These are phyloP conservation scores for Astrocystis sublimbata DNA, from an alignment of 495 filamentous ascomycete species.

Conservation along the genomic window DNA sequence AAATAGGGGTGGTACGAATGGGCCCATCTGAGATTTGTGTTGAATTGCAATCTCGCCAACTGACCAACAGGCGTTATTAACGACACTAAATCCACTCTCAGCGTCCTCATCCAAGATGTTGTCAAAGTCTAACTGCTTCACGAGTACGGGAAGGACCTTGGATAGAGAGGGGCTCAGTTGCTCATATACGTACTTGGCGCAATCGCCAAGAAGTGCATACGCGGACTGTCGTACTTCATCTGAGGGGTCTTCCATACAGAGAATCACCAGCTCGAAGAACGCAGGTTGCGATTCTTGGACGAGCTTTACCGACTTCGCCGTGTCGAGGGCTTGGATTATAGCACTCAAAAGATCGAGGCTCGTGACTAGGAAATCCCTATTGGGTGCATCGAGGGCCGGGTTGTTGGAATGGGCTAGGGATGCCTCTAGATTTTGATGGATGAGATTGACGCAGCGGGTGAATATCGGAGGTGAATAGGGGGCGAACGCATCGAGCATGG, in stretches of 20 bases:
- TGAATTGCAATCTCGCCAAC: slow-evolving; percentile 90
- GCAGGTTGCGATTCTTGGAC: slow-evolving; percentile 71
- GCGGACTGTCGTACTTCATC: slow-evolving; percentile 96
- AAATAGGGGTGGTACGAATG: slow-evolving; percentile 76
- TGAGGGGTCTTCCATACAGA: slow-evolving; percentile 90
- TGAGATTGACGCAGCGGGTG: slow-evolving; percentile 81
- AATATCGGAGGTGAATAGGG: slow-evolving; percentile 85
- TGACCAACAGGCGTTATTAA: slow-evolving; percentile 99
- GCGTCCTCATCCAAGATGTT: slow-evolving; percentile 71
- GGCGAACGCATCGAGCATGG: slow-evolving; percentile 78
- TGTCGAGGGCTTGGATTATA: slow-evolving; percentile 88
- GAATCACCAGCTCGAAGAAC: slow-evolving; percentile 86
- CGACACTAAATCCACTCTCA: slow-evolving; percentile 78
- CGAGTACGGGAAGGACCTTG: slow-evolving; percentile 72
- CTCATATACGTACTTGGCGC: slow-evolving; percentile 90
- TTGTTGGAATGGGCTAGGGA: slow-evolving; percentile 64
- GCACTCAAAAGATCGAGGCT: slow-evolving; percentile 93
- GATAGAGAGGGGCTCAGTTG: slow-evolving; percentile 76
- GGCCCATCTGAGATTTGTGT: slow-evolving; percentile 67
- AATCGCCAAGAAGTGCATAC: slow-evolving; percentile 94
- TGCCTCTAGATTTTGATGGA: slow-evolving; percentile 84
- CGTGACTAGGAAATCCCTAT: slow-evolving; percentile 97
- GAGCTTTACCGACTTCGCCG: slow-evolving; percentile 70
- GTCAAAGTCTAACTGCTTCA: slow-evolving; percentile 83
- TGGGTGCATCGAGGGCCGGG: slow-evolving; percentile 71